phyloP scores from a whole-genome alignment of 768 basidiomycete species.

The Amyloporia xantha region DNA sequence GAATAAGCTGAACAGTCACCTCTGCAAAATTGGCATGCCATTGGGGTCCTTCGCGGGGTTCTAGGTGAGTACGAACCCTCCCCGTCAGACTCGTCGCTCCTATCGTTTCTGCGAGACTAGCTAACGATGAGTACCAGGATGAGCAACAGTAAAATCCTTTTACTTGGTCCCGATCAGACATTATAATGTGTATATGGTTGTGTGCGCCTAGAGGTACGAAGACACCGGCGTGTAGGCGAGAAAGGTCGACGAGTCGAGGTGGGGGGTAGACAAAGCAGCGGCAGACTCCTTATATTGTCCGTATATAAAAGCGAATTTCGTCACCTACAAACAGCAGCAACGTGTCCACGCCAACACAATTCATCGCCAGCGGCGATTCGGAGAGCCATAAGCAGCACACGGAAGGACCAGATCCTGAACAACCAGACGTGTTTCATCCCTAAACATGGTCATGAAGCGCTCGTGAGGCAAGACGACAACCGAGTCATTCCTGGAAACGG shows the following conservation, averaged over 20 bases:
- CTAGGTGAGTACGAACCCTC: conserved; percentile 21
- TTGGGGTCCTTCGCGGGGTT: conserved; percentile 44
- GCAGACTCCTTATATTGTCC: no score
- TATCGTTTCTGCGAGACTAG: background rate
- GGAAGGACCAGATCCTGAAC: background rate
- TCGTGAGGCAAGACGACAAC: background rate
- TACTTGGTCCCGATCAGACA: conserved; percentile 1
- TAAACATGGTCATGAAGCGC: background rate
- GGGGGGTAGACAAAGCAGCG: no score
- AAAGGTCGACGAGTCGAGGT: background rate
- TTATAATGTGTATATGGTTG: no score
- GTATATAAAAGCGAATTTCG: no score
- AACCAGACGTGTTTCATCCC: background rate
- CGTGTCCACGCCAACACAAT: no score
- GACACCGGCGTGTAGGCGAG: background rate
- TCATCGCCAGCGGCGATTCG: no score
- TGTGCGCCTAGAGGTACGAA: no score
- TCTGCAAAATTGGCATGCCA: conserved; percentile 74
- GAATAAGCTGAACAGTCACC: no score
- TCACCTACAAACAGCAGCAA: no score
- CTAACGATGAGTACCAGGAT: no score
- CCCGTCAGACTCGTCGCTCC: conserved; percentile 20
- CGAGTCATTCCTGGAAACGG: background rate
- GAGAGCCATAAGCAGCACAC: background rate
- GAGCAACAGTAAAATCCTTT: no score